Percentiles rank a stretch among this genome's conserved stretches.
Evolutionary conservation across 2,329 filamentous ascomycete genomes (phyloP).

Genomic region (Cladosporium sp.): DNA sequence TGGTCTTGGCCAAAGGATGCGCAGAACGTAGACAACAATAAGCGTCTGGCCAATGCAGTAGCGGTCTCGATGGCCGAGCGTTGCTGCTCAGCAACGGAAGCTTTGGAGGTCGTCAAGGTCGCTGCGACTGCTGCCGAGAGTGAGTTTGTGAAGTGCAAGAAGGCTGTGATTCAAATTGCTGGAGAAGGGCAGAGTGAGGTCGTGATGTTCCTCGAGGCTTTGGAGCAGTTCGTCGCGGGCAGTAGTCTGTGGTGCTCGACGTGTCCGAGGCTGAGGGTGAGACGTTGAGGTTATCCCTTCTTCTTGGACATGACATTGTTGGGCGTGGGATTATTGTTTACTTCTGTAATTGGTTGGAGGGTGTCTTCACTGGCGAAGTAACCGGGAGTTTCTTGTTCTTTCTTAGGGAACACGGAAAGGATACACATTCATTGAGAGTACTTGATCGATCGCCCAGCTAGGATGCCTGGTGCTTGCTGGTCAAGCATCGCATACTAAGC

Average conservation of each 20-base stretch:
- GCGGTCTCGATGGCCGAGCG: slow-evolving; percentile 1
- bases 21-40: not conserved
- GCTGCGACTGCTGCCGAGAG: not conserved
- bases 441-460: too few species aligned
- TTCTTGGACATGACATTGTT: too few species aligned
- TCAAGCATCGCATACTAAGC: too few species aligned
- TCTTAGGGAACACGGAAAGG: too few species aligned
- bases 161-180: not conserved
- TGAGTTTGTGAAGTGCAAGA: not conserved
- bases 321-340: too few species aligned
- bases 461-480: too few species aligned
- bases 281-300: not conserved
- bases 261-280: not conserved
- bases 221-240: slow-evolving; percentile 6
- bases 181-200: not conserved
- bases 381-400: too few species aligned
- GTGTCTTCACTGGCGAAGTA: too few species aligned
- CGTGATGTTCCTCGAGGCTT: not conserved
- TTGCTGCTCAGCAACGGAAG: not conserved
- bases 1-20: not conserved
- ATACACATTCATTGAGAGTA: too few species aligned
- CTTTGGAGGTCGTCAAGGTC: not conserved
- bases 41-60: not conserved
- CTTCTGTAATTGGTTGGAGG: too few species aligned
- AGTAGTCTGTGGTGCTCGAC: slow-evolving; percentile 6